Percentiles rank a stretch among this genome's conserved stretches.
phyloP scores from a whole-genome alignment of 768 basidiomycete genomes.

The Lactifluus pinguis region DNA sequence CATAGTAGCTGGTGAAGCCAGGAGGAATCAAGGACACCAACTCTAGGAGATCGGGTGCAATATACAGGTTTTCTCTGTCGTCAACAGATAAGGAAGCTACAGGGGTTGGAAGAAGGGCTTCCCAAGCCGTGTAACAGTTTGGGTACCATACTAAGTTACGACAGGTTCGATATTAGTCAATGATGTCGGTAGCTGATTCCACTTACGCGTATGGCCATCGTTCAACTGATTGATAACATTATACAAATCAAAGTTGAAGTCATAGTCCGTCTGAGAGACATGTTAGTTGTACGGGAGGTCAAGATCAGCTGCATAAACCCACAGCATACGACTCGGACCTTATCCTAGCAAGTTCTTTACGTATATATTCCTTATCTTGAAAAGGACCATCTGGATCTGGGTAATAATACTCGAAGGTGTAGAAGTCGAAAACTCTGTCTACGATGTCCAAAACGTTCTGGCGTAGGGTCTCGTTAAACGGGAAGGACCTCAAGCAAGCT shows the following conservation, averaged over 20 bases:
- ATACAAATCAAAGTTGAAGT: slow-evolving; percentile 53
- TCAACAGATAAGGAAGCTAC: slow-evolving; percentile 4
- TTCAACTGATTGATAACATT: slow-evolving; percentile 48
- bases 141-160: slow-evolving; percentile 43
- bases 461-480: slow-evolving; percentile 33
- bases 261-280: slow-evolving; percentile 49
- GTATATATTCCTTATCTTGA: slow-evolving; percentile 41
- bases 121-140: slow-evolving; percentile 43
- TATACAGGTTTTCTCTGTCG: slow-evolving; percentile 8
- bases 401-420: slow-evolving; percentile 34
- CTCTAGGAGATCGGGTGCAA: slow-evolving; percentile 11
- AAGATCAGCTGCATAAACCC: background rate
- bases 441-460: slow-evolving; percentile 27
- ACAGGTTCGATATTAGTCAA: background rate
- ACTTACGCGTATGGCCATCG: slow-evolving; percentile 56
- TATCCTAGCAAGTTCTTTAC: slow-evolving; percentile 39
- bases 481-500: slow-evolving; percentile 26
- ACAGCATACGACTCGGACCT: slow-evolving; percentile 41
- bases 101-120: slow-evolving; percentile 24
- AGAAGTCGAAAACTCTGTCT: slow-evolving; percentile 32
- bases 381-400: slow-evolving; percentile 29
- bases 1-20: slow-evolving; percentile 6
- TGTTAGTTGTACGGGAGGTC: background rate
- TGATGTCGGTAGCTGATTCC: background rate
- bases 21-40: slow-evolving; percentile 2